A percentile compares a stretch with the other conserved stretches of the same genome.
Evolutionary conservation across 129 eudicot species (phyloP).

Genomic region (Helianthus tuberosus): DNA sequence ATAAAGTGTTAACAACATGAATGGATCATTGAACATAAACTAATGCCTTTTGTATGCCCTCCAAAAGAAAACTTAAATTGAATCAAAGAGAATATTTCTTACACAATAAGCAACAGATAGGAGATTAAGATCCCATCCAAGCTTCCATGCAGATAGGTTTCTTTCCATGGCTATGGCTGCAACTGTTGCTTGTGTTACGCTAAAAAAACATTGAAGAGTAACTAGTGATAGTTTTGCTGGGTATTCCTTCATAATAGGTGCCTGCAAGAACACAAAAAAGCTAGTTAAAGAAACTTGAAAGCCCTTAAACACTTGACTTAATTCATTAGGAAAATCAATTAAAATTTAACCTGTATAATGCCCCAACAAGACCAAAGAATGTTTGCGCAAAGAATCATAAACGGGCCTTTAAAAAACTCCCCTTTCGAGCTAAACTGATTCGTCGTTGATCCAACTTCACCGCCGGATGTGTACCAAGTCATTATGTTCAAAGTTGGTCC

Average conservation of each 20-base stretch:
- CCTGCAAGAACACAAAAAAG: conserved; percentile 32
- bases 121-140: conserved; percentile 68
- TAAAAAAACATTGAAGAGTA: conserved; percentile 62
- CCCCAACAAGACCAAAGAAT: conserved; percentile 64
- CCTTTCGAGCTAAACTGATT: conserved; percentile 19
- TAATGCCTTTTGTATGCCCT: neutral
- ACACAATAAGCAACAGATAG: conserved; percentile 60
- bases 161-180: conserved; percentile 58
- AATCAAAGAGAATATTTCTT: conserved; percentile 26
- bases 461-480: conserved; percentile 26
- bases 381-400: conserved; percentile 56
- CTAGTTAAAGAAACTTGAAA: neutral
- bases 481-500: conserved; percentile 53
- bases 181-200: conserved; percentile 49
- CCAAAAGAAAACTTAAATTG: too few relatives aligned
- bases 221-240: conserved; percentile 59
- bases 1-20: neutral
- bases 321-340: neutral
- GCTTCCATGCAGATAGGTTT: conserved; percentile 59
- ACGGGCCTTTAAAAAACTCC: conserved; percentile 54
- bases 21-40: neutral
- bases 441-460: conserved; percentile 14
- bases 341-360: conserved; percentile 55
- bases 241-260: conserved; percentile 53
- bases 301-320: neutral